Base-by-base conservation (phyloP, 805 yeast species). In the Aciculoconidium aculeatum region DNA sequence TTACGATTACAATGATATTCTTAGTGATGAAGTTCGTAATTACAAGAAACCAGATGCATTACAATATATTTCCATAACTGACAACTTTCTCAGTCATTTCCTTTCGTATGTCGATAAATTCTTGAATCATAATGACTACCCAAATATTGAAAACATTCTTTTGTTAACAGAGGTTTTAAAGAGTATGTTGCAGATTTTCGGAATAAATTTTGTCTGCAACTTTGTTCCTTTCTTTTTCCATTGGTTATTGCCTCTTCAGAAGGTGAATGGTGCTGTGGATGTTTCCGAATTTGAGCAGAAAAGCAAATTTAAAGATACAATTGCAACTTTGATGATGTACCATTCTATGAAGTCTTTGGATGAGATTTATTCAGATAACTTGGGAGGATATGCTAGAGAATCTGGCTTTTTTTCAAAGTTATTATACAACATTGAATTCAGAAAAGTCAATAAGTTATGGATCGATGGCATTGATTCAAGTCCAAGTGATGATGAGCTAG, bases 131-230 rank as follows among this genome's bases (percentile, higher is more conserved):
- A 51, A 53, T 11, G 44, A 45, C 4, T 27, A 27, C 11, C 40
- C 48, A 7, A 44, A 52, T 28, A 37, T 47, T 3, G 53, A 50
- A 25, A 37, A 58, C 17, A 43, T 51, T 11, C 29, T 32, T 0
- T 37, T 48, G 5, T 34, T 60, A 15, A 38, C 49, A 3, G 45
- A 39, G 4, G 40, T 52, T 13, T 33, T 60, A 11, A 44, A 46
- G 17, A 41, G 38, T 23, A 25, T 37, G 32, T 32, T 53, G 12
- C 32, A 42, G 7, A 53, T 53, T 15, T 61, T 61, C 30, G 79
- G 78, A 1, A 48, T 70, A 27, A 72, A 72, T 40, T 62, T 70
- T 15, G 41, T 68, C 13, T 58, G 50, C 35, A 68, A 69, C 37
- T 65, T 61, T 27, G 34, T 72, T 3, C 67, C 74, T 3, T 67